Evolutionary conservation across 2,329 filamentous ascomycete species (phyloP), one percentile per base, ranked within the genome.

Genomic region (Didymella pinodella): DNA sequence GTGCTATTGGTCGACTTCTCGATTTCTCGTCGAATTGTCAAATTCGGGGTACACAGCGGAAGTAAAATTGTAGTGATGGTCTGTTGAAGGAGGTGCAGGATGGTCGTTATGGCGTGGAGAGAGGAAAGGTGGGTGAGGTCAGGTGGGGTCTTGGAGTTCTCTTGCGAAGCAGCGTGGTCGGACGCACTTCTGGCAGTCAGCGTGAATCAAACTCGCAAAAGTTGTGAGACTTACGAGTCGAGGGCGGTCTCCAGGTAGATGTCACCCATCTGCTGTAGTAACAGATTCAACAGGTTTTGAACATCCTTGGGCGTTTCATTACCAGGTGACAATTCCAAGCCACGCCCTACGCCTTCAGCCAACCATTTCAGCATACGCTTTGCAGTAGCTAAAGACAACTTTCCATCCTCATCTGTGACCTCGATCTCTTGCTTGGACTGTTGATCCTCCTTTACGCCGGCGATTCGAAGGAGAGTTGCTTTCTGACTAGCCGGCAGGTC

Each of bases 331-430:
- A 99, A 83, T 76, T 99, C 95, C 10, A 99, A 83, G 0, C 93
- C 92, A 63, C 95, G 85, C 38, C 95, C 91, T 25, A 99, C 94
- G 62, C 92, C 93, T 81, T 99, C 95, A 2, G 95, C 95, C 40
- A 99, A 82, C 95, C 95, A 99, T 74, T 92, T 96, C 60, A 99
- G 85, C 93, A 99, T 99, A 57, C 95, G 87, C 79, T 98, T 98
- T n/a, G 93, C 92, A 75, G 91, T 93, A n/a, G 87, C 83, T 4
- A 96, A 83, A 66, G 89, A 94, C 26, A 98, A 81, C 56, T 88
- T 84, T 32, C 95, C 95, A 71, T 99, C 94, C 72, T 94, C 88
- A 59, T 98, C 95, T 0, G 90, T 89, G 31, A 98, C 90, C 73
- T 96, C 93, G 57, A 96, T 92, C 51, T 97, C 93, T 66, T 90